A percentile compares a stretch with the other conserved stretches of the same genome.
Evolutionary conservation across 2,329 filamentous ascomycete genomes (phyloP).

Genomic region (Talaromyces sp.): DNA sequence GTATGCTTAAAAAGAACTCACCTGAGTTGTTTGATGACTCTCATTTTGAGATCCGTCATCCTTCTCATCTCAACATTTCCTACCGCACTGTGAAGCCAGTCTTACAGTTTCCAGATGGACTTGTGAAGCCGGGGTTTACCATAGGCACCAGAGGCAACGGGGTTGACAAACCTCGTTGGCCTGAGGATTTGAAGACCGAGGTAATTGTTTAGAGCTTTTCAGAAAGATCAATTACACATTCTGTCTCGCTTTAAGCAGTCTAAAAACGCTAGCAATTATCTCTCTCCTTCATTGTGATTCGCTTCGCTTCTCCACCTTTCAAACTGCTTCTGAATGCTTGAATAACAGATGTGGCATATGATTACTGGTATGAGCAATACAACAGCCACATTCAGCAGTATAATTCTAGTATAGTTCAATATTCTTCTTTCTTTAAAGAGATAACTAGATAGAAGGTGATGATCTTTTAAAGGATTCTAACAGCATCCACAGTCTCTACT

Average conservation of each 20-base stretch:
- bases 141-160: constrained; percentile 53
- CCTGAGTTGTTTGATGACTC: constrained; percentile 44
- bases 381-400: constrained; percentile 6
- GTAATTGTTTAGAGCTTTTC: constrained; percentile 7
- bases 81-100: constrained; percentile 45
- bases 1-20: constrained; percentile 35
- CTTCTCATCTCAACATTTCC: constrained; percentile 33
- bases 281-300: no score
- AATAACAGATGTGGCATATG: background rate
- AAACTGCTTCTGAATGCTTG: background rate
- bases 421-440: background rate
- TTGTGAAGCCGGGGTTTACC: constrained; percentile 45
- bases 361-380: background rate
- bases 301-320: no score
- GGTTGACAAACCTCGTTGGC: constrained; percentile 49
- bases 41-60: constrained; percentile 48
- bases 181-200: constrained; percentile 32
- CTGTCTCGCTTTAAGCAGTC: background rate
- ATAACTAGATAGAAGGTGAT: background rate
- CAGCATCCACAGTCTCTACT: constrained; percentile 13
- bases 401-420: background rate
- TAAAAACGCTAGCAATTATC: background rate
- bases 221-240: background rate
- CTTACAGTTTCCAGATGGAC: constrained; percentile 36
- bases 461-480: constrained; percentile 6